These are phyloP conservation scores for Xylaria hypoxylon DNA, from an alignment of 2,329 filamentous ascomycete species.

Conservation along the genomic window DNA sequence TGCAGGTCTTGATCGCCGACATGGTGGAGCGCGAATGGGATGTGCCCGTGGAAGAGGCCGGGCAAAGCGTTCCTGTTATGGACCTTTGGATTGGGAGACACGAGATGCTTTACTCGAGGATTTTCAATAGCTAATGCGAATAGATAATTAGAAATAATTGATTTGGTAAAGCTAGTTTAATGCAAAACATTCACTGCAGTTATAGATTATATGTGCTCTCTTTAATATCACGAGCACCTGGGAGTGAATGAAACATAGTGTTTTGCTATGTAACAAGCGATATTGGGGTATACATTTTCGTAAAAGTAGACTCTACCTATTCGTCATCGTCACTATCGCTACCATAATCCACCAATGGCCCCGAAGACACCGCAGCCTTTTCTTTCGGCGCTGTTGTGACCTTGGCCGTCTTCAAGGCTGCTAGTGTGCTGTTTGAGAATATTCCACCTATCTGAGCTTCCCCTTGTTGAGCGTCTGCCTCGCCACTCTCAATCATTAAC, in stretches of 20 bases:
- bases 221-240: neutral
- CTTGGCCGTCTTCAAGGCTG: slow-evolving; percentile 74
- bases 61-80: slow-evolving; percentile 80
- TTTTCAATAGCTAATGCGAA: slow-evolving; percentile 77
- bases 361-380: slow-evolving; percentile 65
- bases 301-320: slow-evolving; percentile 17
- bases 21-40: slow-evolving; percentile 71
- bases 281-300: slow-evolving; percentile 28
- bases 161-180: neutral
- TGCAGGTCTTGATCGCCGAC: slow-evolving; percentile 68
- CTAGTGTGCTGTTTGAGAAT: slow-evolving; percentile 83
- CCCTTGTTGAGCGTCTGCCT: slow-evolving; percentile 55
- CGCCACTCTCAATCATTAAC: slow-evolving; percentile 68
- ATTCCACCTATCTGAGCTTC: slow-evolving; percentile 68
- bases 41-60: slow-evolving; percentile 72
- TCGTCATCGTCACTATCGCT: slow-evolving; percentile 81
- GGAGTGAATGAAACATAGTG: neutral
- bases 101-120: slow-evolving; percentile 84
- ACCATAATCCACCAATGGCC: slow-evolving; percentile 87
- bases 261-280: neutral
- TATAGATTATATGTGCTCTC: neutral
- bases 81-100: slow-evolving; percentile 87
- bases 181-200: neutral
- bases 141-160: neutral
- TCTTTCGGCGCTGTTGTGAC: slow-evolving; percentile 66